Evolutionary conservation across 192 early-diverging fungal species (phyloP), one percentile per base, ranked within the genome.

Genomic region (Dimargaris cristalligena): DNA sequence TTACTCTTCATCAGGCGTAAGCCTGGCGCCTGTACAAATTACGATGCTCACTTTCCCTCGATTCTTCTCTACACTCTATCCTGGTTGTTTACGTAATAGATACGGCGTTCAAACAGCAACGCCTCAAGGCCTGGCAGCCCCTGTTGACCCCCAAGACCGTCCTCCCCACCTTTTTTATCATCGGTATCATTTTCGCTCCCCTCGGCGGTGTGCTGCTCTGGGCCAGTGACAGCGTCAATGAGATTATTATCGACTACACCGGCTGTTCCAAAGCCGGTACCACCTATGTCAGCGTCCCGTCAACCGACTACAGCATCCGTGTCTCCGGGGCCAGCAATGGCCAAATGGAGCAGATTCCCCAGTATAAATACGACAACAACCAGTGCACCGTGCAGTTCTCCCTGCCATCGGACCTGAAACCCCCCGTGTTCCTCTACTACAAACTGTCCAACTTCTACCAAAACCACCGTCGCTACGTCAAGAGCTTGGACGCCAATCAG

Each of bases 51-150:
- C n/a, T n/a, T n/a, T n/a, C n/a, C n/a, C n/a, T n/a, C n/a, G n/a
- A n/a, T n/a, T n/a, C n/a, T n/a, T n/a, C n/a, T n/a, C n/a, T n/a
- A n/a, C n/a, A n/a, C n/a, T n/a, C n/a, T n/a, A n/a, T n/a, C n/a
- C n/a, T n/a, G n/a, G n/a, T n/a, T 26, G 31, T 31, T 38, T 51
- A 28, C 69, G 29, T 20, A 44, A 49, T 68, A 85, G 83, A 99
- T 77, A 97, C 93, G 33, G 94, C 95, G 31, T 97, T 99, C 67
- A 97, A 96, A 77, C 96, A 99, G 72, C 96, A 99, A 65, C 87
- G 96, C 16, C 84, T 99, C 70, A 92, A 90, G 73, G 90, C 93
- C 20, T 99, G 96, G 96, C 96, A 99, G 73, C 96, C 96, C 0
- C 81, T 99, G 47, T 80, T 99, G 25, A 99, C 94, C 13, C 96